Conservation (phyloP, 345 rosid species). For the Sisymbrium irio region DNA sequence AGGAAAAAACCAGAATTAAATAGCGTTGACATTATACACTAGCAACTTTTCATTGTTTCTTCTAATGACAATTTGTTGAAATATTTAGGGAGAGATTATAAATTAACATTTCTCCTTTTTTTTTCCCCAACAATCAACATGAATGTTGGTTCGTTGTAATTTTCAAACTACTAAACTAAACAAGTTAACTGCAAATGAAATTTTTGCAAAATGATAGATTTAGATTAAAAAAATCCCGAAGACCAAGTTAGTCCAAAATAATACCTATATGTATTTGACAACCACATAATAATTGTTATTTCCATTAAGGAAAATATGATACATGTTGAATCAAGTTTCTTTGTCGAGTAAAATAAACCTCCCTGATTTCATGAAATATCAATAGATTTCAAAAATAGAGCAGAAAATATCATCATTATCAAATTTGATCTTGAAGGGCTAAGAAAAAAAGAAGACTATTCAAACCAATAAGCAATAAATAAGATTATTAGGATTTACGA, state of each 20-base stretch:
- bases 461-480: too few relatives aligned
- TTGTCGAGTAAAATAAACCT: neutral
- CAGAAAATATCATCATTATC: neutral
- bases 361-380: too few relatives aligned
- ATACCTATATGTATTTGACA: too few relatives aligned
- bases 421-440: neutral
- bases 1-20: neutral
- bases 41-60: neutral
- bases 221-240: too few relatives aligned
- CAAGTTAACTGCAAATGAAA: neutral
- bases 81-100: neutral
- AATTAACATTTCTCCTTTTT: neutral
- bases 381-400: neutral
- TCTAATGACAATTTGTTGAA: neutral
- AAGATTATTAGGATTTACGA: neutral
- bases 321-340: neutral
- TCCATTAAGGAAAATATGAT: neutral
- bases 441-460: too few relatives aligned
- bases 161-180: neutral
- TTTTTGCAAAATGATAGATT: too few relatives aligned
- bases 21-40: neutral
- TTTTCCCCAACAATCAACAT: neutral
- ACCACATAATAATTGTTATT: too few relatives aligned
- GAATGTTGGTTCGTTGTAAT: neutral
- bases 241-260: too few relatives aligned